phyloP scores from a whole-genome alignment of 1,284 basidiomycete species.

The Pseudozyma thailandica region DNA sequence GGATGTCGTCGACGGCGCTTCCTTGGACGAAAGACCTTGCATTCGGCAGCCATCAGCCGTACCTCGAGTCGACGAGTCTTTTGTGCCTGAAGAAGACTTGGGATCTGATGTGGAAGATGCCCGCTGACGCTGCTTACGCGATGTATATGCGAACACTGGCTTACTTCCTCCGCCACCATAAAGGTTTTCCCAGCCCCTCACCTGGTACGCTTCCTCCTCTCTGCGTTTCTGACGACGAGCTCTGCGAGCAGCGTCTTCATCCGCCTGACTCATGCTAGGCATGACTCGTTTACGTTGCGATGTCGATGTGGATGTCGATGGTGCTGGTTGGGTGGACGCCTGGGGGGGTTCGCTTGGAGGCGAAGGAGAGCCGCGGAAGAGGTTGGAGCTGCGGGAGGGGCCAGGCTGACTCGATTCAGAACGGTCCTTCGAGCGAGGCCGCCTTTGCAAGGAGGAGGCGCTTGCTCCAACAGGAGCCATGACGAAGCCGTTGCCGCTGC shows the following conservation, averaged over 20 bases:
- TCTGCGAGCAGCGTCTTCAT: conserved; percentile 15
- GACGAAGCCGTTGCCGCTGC: too few relatives aligned
- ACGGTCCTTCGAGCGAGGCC: conserved; percentile 9
- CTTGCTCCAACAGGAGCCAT: background rate
- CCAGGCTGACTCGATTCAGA: background rate
- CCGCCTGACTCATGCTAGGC: background rate
- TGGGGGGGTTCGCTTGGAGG: background rate
- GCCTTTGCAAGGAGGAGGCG: too few relatives aligned
- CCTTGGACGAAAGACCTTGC: background rate
- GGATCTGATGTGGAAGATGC: too few relatives aligned
- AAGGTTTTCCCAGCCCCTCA: conserved; percentile 33
- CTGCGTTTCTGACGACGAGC: conserved; percentile 23
- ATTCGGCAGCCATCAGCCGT: background rate
- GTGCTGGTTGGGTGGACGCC: conserved; percentile 1
- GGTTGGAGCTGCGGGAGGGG: conserved; percentile 7
- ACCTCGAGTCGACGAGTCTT: background rate
- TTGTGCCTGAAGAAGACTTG: too few relatives aligned
- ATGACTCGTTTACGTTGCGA: background rate
- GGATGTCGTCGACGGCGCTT: background rate
- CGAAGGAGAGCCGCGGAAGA: conserved; percentile 14
- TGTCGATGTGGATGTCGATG: background rate
- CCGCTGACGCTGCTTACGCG: background rate
- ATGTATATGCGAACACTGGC: conserved; percentile 15
- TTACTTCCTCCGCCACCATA: conserved; percentile 26
- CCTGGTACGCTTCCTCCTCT: conserved; percentile 26